Base-by-base conservation (phyloP, 192 early-diverging fungal species). In the Coemansia guatemalensis region DNA sequence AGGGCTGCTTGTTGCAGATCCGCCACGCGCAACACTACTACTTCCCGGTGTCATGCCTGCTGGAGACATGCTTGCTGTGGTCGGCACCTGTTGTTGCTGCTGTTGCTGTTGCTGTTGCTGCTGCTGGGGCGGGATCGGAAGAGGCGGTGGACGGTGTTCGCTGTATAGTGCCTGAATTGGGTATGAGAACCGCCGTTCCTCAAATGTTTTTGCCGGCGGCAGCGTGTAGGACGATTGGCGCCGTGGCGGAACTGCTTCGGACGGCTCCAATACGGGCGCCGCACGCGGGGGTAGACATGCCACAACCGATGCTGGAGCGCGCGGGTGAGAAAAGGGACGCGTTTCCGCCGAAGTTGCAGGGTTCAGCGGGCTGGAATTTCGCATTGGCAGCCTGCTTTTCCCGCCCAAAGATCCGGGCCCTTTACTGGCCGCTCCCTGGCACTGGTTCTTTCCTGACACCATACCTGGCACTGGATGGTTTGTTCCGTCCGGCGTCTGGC, bases 141-240 rank as follows among this genome's bases (percentile, higher is more conserved):
- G 61, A 29, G 69, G 57, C n/a, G 69, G 69, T 14, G 61, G 73
- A 5, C 73, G 62, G 27, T 48, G 62, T 2, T 78, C 70, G 27
- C 63, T 69, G 53, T 65, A 70, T 11, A 74, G 25, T 7, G 65
- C 27, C 62, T 80, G 77, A 1, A 57, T 80, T 2, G 77, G 77
- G 53, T 80, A 70, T 21, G 77, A 80, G 39, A 80, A 80, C 2
- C 77, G 77, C 2, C 77, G 68, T 53, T 80, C 77, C 47, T 80
- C 77, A 61, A 80, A 80, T 2, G 68, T 62, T 39, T 80, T 80
- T 60, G 56, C 72, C 9, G 77, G 77, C 7, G 77, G 77, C 8
- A 80, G 68, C 20, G 77, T 80, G 53, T 80, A 71, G 22, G 77
- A 80, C 4, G 77, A 80, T 50, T 80, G 77, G 41, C 77, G 71